Evolutionary conservation across 345 rosid species (phyloP), one percentile per base, ranked within the genome.

Genomic region (Gynandropsis gynandra): DNA sequence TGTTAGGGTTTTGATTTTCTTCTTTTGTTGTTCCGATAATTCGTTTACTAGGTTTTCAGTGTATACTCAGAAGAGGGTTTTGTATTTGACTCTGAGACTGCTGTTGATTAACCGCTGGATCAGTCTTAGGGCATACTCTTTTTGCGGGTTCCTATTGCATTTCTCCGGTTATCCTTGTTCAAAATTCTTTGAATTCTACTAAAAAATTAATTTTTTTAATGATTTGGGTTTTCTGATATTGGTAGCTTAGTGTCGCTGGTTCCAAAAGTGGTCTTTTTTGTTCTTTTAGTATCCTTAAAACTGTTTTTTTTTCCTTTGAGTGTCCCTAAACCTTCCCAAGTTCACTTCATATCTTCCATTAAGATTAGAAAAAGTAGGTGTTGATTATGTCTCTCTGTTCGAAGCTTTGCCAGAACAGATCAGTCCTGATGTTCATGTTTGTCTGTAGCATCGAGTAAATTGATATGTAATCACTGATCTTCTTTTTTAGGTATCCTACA

Each of bases 401-500:
- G 31, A 20, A 41, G 16, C 10, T 5, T 16, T n/a, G 36, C 16
- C 37, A 19, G 50, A 15, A 10, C 13, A 7, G 43, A 17, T 32
- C 31, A 33, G 21, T 52, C 37, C 10, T 5, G 16, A 42, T 19
- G 16, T 52, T 64, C 14, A 54, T 24, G 43, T 16, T 16, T 21
- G 18, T 44, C 10, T 53, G 42, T 18, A 62, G 9, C 46, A 39
- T 39, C 16, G 62, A 49, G 27, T 12, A 0, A 39, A 40, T 42
- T 48, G 12, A 50, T 40, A 12, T 56, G 4, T 34, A 21, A 16
- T 50, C 14, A 29, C 1, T 44, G 37, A 57, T 58, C 16, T 61
- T 55, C 21, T 37, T 50, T 77, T 59, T 65, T 79, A 87, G 98
- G 96, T 92, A 58, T 87, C 98, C 24, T 92, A 77, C 71, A 92